A percentile compares a stretch with the other conserved stretches of the same genome.
phyloP scores from a whole-genome alignment of 257 asterid species.

The Cruciata laevipes region DNA sequence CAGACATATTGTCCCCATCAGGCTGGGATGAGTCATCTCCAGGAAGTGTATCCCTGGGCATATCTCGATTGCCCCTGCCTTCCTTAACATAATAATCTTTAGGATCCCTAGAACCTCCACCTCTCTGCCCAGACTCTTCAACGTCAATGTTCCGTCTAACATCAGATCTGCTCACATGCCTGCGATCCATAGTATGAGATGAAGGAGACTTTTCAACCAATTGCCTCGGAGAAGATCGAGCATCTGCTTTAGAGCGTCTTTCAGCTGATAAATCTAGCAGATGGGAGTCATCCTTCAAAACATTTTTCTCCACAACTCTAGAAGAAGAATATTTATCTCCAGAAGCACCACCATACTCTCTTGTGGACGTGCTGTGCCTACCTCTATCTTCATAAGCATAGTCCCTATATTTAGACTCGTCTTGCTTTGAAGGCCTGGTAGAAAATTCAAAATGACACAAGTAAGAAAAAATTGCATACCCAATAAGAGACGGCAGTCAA shows the following conservation, averaged over 20 bases:
- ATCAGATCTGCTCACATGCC: conserved; percentile 56
- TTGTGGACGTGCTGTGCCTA: conserved; percentile 42
- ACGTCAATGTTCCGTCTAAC: conserved; percentile 53
- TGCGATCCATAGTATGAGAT: conserved; percentile 44
- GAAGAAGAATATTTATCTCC: conserved; percentile 55
- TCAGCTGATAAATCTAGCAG: conserved; percentile 61
- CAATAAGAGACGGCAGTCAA: neutral
- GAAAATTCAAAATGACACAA: conserved; percentile 10
- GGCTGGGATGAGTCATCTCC: conserved; percentile 60
- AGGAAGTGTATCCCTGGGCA: conserved; percentile 39
- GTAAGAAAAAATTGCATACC: neutral
- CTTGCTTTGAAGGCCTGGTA: conserved; percentile 69
- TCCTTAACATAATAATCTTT: conserved; percentile 54
- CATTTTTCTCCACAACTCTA: conserved; percentile 52
- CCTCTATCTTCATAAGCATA: conserved; percentile 65
- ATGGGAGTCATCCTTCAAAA: conserved; percentile 56
- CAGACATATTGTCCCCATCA: conserved; percentile 54
- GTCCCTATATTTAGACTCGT: conserved; percentile 72
- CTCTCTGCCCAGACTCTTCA: conserved; percentile 68
- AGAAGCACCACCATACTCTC: conserved; percentile 45
- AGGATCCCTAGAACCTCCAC: conserved; percentile 65
- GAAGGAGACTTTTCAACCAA: conserved; percentile 70
- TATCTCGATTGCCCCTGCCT: conserved; percentile 56
- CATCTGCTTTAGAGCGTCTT: conserved; percentile 63
- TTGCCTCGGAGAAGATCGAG: conserved; percentile 52